Evolutionary conservation across 2,329 filamentous ascomycete genomes (phyloP).

Genomic region (Paecilomyces dactylethromorphus): DNA sequence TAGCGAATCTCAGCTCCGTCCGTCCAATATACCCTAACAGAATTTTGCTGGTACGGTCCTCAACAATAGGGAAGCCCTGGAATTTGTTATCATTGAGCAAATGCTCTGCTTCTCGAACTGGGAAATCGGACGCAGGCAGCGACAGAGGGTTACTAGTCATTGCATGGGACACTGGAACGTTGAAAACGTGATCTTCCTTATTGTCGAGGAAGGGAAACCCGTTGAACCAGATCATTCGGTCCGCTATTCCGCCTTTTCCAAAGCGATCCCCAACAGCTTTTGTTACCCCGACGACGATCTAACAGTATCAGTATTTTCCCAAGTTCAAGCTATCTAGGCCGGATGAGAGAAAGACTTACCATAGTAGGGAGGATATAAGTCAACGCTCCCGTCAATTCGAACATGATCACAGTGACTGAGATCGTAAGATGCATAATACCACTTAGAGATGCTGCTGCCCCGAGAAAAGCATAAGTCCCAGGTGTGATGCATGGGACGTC

Average conservation of each 20-base stretch:
- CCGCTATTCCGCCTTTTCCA: constrained; percentile 93
- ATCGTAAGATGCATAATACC: constrained; percentile 98
- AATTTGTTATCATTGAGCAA: constrained; percentile 73
- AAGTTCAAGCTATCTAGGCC: neutral
- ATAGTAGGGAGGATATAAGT: constrained; percentile 97
- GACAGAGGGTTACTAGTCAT: constrained; percentile 75
- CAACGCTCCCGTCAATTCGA: constrained; percentile 92
- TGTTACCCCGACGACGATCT: constrained; percentile 91
- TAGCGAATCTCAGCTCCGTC: constrained; percentile 84
- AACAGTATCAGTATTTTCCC: neutral
- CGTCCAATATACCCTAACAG: constrained; percentile 88
- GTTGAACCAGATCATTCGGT: constrained; percentile 98
- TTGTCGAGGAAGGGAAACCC: constrained; percentile 95
- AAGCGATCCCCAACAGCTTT: constrained; percentile 88
- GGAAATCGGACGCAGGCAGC: constrained; percentile 67
- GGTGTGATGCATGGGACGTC: constrained; percentile 95
- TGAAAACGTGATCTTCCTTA: constrained; percentile 96
- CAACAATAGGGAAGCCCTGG: constrained; percentile 88
- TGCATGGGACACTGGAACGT: constrained; percentile 81
- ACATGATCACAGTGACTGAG: constrained; percentile 98
- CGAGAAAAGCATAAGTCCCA: constrained; percentile 92
- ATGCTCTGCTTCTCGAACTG: constrained; percentile 68
- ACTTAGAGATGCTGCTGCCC: constrained; percentile 81
- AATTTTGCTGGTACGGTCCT: constrained; percentile 62
- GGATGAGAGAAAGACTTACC: constrained; percentile 37